Evolutionary conservation across 2,329 filamentous ascomycete genomes (phyloP).

Genomic region (Colletotrichum sp.): DNA sequence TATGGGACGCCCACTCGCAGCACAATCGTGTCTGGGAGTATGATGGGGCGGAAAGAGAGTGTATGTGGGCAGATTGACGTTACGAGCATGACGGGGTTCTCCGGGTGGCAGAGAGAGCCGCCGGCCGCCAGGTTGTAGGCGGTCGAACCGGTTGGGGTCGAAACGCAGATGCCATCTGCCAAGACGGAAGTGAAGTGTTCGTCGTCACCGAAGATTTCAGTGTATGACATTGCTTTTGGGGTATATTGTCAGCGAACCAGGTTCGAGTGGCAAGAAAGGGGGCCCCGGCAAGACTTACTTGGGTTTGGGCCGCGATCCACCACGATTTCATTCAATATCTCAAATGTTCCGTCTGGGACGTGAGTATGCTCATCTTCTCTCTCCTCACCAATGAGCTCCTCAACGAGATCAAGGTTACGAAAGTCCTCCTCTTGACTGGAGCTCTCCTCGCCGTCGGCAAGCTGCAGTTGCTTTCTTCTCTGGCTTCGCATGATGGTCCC

Average conservation of each 20-base stretch:
- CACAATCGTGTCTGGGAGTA: conserved; percentile 94
- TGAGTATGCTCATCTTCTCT: conserved; percentile 86
- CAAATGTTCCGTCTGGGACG: conserved; percentile 80
- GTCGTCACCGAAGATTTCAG: conserved; percentile 92
- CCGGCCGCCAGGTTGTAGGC: conserved; percentile 88
- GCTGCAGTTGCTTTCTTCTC: conserved; percentile 41
- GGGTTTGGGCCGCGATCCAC: conserved; percentile 93
- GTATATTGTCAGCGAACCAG: not conserved
- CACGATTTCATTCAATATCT: conserved; percentile 97
- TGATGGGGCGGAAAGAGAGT: conserved; percentile 93
- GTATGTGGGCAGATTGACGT: conserved; percentile 96
- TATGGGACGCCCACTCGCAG: conserved; percentile 94
- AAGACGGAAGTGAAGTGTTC: conserved; percentile 94
- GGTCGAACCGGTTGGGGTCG: conserved; percentile 92
- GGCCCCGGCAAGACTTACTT: conserved; percentile 59
- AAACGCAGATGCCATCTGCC: conserved; percentile 91
- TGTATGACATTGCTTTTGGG: conserved; percentile 79
- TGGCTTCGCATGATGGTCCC: conserved; percentile 89
- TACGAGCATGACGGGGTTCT: conserved; percentile 94
- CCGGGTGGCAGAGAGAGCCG: conserved; percentile 93
- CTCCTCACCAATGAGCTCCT: conserved; percentile 89
- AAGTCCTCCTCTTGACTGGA: conserved; percentile 39
- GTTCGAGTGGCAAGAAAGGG: not conserved
- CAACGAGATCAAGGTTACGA: conserved; percentile 72
- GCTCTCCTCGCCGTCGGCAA: conserved; percentile 24